Base-by-base conservation (phyloP, 1,284 basidiomycete species). In the Rhodotorula sp. region DNA sequence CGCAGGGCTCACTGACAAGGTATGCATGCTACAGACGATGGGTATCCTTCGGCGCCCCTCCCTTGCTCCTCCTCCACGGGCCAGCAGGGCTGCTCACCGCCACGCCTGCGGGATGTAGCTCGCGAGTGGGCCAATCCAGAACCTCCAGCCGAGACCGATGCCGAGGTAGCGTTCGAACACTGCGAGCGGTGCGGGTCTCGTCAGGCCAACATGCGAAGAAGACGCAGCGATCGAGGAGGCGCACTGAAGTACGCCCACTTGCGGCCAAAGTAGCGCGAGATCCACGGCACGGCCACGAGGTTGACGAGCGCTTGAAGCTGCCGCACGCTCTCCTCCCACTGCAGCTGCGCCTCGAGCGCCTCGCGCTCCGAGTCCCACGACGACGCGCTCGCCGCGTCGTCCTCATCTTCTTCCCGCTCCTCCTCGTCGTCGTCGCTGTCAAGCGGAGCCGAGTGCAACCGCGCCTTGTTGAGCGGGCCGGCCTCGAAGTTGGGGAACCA, bases 281-380 rank as follows among this genome's bases (percentile, higher is more conserved):
- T 50, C 56, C 61, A 75, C 21, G 73, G 73, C 4, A 75, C 55
- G 12, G 64, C 60, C 44, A 75, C 73, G 66, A 75, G 61, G 64
- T 68, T 72, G 32, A 70, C 53, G 21, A 75, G 50, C 19, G 56
- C 61, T 13, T 75, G 63, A 22, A 75, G 44, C 32, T 75, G 73
- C 10, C 71, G 48, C 29, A 75, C 10, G 22, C 68, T 70, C 55
- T 72, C 73, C 50, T 75, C 71, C 60, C 69, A 75, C 61, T 75
- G 73, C n/a, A 66, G 56, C 55, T 75, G 71, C 27, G 68, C 73
- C 32, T 75, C 73, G 27, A 29, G 39, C 13, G 54, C 54, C 29
- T 44, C 60, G 10, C 44, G 63, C 29, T 64, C 61, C 48, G 64
- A 70, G 41, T 58, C 53, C 56, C 68, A 73, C 36, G 69, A 62